Conservation (phyloP, 23 red algal genomes). For the Gracilaria caudata region DNA sequence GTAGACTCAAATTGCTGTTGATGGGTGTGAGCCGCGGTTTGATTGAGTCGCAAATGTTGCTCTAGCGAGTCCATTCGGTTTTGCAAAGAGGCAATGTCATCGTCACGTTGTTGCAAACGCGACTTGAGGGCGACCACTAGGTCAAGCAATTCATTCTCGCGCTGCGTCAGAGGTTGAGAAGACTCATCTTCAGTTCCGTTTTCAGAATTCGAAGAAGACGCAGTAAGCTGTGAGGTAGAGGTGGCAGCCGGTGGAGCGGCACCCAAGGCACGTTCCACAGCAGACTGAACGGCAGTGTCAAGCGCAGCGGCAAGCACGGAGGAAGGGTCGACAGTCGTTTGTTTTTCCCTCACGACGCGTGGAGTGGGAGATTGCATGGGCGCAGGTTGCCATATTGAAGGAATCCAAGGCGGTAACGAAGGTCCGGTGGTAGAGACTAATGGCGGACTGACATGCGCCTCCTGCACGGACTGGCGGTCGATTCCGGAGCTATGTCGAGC, state of each 20-base stretch:
- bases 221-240: slow-evolving; percentile 8
- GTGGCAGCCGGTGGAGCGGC: not conserved
- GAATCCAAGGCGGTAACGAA: slow-evolving; percentile 63
- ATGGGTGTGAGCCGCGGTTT: not conserved
- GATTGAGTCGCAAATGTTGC: not conserved
- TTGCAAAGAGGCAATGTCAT: slow-evolving; percentile 15
- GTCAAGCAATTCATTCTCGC: slow-evolving; percentile 31
- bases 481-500: slow-evolving; percentile 58
- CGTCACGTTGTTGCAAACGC: slow-evolving; percentile 36
- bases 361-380: not conserved
- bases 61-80: slow-evolving; percentile 28
- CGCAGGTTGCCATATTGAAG: slow-evolving; percentile 63
- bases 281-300: slow-evolving; percentile 65
- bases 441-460: slow-evolving; percentile 1
- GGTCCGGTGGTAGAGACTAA: slow-evolving; percentile 25
- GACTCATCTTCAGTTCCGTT: slow-evolving; percentile 3
- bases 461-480: slow-evolving; percentile 27
- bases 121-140: slow-evolving; percentile 4
- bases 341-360: not conserved
- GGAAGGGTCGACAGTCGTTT: slow-evolving; percentile 22
- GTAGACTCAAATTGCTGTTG: not conserved
- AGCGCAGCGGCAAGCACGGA: slow-evolving; percentile 57
- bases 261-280: slow-evolving; percentile 40
- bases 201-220: slow-evolving; percentile 10
- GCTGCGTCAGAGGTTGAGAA: slow-evolving; percentile 22